Percentiles rank a stretch among this genome's conserved stretches.
Conservation (phyloP, 371 early-diverging fungal species). For the Smittium mucronatum region DNA sequence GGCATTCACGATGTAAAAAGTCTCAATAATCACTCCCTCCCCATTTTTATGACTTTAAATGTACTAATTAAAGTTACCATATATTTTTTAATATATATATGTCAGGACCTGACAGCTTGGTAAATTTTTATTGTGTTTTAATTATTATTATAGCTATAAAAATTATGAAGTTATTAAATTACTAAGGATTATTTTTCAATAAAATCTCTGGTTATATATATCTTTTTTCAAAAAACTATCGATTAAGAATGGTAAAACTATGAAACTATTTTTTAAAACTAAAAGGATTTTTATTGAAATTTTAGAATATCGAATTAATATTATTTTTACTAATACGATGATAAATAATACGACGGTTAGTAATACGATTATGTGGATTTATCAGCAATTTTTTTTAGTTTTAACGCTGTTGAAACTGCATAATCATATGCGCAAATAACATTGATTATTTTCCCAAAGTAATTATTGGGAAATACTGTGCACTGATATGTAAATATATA, state of each 20-base stretch:
- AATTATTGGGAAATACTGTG: not conserved
- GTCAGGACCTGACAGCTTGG: not conserved
- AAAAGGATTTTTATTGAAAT: not conserved
- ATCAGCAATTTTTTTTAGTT: not conserved
- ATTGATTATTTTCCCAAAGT: not conserved
- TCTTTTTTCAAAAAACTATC: not conserved
- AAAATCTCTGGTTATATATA: not conserved
- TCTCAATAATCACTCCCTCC: too few relatives aligned
- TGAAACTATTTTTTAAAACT: not conserved
- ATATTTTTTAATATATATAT: too few relatives aligned
- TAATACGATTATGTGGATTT: not conserved
- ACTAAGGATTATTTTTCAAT: not conserved
- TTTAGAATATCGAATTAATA: not conserved
- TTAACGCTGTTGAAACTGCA: not conserved
- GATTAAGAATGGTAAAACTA: not conserved
- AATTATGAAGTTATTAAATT: not conserved
- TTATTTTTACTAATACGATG: not conserved
- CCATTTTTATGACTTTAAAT: too few relatives aligned
- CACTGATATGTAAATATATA: not conserved
- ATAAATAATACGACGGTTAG: not conserved
- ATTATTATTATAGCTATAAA: not conserved
- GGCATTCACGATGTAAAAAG: too few relatives aligned
- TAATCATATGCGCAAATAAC: not conserved
- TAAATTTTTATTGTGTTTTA: not conserved
- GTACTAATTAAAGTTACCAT: too few relatives aligned